Conservation (phyloP, 78 protist genomes). For the Diacronema lutheri region DNA sequence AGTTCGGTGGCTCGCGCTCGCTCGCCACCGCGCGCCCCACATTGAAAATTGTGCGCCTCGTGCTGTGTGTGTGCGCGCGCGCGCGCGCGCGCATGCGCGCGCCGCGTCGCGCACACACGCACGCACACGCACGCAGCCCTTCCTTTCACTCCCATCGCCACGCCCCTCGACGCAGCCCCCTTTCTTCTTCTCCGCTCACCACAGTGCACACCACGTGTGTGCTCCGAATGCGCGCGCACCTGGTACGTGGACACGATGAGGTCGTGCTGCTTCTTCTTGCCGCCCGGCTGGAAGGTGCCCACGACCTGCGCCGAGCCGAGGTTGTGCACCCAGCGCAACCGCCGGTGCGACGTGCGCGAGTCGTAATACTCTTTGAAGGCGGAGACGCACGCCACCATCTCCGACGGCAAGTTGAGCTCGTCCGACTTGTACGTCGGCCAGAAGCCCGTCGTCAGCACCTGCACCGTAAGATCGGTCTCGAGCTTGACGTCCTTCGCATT, state of each 20-base stretch:
- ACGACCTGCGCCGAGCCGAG: slow-evolving; percentile 21
- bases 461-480: slow-evolving; percentile 31
- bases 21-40: too few relatives aligned
- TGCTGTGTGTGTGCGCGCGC: too few relatives aligned
- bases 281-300: not conserved
- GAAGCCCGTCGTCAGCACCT: slow-evolving; percentile 47
- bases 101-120: not conserved
- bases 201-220: not conserved
- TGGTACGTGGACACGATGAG: slow-evolving; percentile 29
- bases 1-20: too few relatives aligned
- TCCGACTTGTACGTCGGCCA: slow-evolving; percentile 54
- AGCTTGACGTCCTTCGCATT: not conserved
- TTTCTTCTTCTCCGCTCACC: not conserved
- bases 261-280: slow-evolving; percentile 22
- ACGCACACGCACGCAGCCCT: not conserved
- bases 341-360: slow-evolving; percentile 28
- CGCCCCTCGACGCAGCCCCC: not conserved
- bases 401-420: slow-evolving; percentile 12
- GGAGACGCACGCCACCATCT: slow-evolving; percentile 5
- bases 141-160: not conserved
- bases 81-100: too few relatives aligned
- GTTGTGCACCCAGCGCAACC: slow-evolving; percentile 36
- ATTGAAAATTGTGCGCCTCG: too few relatives aligned
- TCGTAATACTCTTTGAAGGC: slow-evolving; percentile 32
- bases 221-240: not conserved